These are phyloP conservation scores for Meyerozyma elateridarum DNA, from an alignment of 1,139 yeast species.

Conservation along the genomic window DNA sequence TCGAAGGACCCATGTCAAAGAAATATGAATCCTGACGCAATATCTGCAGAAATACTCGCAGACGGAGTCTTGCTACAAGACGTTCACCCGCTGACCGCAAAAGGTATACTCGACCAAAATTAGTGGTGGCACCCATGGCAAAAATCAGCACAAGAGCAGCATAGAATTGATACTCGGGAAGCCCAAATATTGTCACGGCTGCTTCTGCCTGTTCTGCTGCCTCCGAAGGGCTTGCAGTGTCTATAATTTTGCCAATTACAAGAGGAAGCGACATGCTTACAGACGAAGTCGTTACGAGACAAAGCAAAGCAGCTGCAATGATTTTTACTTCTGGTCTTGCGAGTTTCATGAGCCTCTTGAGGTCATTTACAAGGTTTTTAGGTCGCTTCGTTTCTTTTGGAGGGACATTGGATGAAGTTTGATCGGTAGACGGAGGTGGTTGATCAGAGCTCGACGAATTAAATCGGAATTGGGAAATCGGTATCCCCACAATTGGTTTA, in stretches of 20 bases:
- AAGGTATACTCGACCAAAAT: slow-evolving; percentile 73
- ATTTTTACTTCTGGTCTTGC: slow-evolving; percentile 37
- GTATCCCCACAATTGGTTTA: neutral
- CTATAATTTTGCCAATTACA: slow-evolving; percentile 68
- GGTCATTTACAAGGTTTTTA: slow-evolving; percentile 13
- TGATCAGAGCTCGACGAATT: neutral
- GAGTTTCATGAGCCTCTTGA: slow-evolving; percentile 25
- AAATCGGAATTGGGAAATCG: neutral
- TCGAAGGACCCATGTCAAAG: slow-evolving; percentile 69
- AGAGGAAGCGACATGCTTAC: slow-evolving; percentile 69
- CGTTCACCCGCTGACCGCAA: slow-evolving; percentile 80
- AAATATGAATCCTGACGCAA: slow-evolving; percentile 87
- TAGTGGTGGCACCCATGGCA: slow-evolving; percentile 66
- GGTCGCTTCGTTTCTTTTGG: slow-evolving; percentile 7
- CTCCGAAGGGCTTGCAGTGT: slow-evolving; percentile 32
- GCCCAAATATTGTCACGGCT: slow-evolving; percentile 25
- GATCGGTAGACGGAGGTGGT: slow-evolving; percentile 1
- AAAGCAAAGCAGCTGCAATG: slow-evolving; percentile 47
- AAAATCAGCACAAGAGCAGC: slow-evolving; percentile 44
- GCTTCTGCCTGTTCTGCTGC: slow-evolving; percentile 23
- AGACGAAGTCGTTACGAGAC: slow-evolving; percentile 52
- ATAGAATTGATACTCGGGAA: slow-evolving; percentile 32
- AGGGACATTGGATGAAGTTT: slow-evolving; percentile 5
- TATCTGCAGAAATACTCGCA: slow-evolving; percentile 70
- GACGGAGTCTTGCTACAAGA: slow-evolving; percentile 75